Percentiles rank a stretch among this genome's conserved stretches.
Conservation (phyloP, 1,284 basidiomycete genomes). For the Moesziomyces aphidis region DNA sequence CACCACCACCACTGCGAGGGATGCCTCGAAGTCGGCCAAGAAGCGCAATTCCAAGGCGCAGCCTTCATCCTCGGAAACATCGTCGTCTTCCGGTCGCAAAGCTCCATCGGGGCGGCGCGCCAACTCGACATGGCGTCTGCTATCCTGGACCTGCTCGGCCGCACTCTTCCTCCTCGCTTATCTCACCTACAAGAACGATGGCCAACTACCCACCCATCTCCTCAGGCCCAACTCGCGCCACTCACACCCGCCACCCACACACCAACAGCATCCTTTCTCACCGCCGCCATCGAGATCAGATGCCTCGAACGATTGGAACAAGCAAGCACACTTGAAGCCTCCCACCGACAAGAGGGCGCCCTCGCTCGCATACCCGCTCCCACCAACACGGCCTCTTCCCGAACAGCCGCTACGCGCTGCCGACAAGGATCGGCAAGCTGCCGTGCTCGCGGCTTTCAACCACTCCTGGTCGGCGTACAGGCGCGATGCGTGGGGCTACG, state of each 20-base stretch:
- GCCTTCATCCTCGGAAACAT: too few species aligned
- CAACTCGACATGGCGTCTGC: constrained; percentile 13
- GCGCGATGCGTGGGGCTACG: constrained; percentile 63
- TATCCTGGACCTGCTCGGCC: constrained; percentile 25
- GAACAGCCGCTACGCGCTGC: constrained; percentile 38
- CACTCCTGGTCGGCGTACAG: constrained; percentile 64
- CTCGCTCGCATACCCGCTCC: constrained; percentile 41
- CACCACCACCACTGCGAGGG: too few species aligned
- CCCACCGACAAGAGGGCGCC: constrained; percentile 11
- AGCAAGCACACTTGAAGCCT: neutral
- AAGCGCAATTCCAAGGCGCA: neutral
- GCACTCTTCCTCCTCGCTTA: constrained; percentile 25
- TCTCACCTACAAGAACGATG: constrained; percentile 32
- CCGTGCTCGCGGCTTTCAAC: constrained; percentile 59
- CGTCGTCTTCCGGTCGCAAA: neutral
- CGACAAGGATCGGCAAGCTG: constrained; percentile 42
- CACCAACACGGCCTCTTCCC: constrained; percentile 46
- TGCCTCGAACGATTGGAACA: constrained; percentile 5
- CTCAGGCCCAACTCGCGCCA: neutral
- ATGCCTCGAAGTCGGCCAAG: neutral
- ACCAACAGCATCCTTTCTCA: constrained; percentile 7
- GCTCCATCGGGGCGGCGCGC: neutral
- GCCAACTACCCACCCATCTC: constrained; percentile 15
- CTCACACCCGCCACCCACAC: neutral
- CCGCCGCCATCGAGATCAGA: neutral